phyloP scores from a whole-genome alignment of 2,329 filamentous ascomycete genomes.

The Fusarium torreyae region DNA sequence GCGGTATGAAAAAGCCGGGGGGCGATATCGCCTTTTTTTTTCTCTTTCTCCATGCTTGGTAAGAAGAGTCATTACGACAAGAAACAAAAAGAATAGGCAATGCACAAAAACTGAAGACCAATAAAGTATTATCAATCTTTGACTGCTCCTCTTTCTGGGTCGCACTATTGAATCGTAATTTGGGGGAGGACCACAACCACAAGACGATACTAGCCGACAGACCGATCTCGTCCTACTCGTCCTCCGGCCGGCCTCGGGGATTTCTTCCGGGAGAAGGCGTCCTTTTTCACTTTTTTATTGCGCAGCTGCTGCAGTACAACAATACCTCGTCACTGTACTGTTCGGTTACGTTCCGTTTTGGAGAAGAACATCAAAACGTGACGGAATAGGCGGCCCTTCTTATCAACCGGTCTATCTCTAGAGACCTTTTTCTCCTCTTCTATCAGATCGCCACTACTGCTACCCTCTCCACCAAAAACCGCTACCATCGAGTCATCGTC shows the following conservation, averaged over 20 bases:
- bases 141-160: not conserved
- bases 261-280: constrained; percentile 23
- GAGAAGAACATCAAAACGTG: constrained; percentile 13
- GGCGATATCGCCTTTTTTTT: constrained; percentile 33
- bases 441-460: constrained; percentile 34
- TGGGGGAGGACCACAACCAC: constrained; percentile 3
- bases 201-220: constrained; percentile 50
- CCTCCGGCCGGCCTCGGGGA: constrained; percentile 44
- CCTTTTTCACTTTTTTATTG: constrained; percentile 24
- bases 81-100: not conserved
- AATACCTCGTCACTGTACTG: not conserved
- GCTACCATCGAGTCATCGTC: constrained; percentile 46
- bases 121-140: not conserved
- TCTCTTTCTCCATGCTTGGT: constrained; percentile 9
- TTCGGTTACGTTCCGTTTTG: constrained; percentile 12
- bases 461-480: constrained; percentile 37
- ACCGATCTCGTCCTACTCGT: constrained; percentile 28
- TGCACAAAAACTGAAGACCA: not conserved
- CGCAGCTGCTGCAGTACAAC: constrained; percentile 13
- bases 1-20: constrained; percentile 22
- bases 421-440: constrained; percentile 8
- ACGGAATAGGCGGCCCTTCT: not conserved
- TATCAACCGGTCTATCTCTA: not conserved
- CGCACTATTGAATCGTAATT: constrained; percentile 18
- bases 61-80: constrained; percentile 13